Percentiles rank a stretch among this genome's conserved stretches.
phyloP scores from a whole-genome alignment of 1,139 yeast genomes.

The Martiniozyma asiatica region DNA sequence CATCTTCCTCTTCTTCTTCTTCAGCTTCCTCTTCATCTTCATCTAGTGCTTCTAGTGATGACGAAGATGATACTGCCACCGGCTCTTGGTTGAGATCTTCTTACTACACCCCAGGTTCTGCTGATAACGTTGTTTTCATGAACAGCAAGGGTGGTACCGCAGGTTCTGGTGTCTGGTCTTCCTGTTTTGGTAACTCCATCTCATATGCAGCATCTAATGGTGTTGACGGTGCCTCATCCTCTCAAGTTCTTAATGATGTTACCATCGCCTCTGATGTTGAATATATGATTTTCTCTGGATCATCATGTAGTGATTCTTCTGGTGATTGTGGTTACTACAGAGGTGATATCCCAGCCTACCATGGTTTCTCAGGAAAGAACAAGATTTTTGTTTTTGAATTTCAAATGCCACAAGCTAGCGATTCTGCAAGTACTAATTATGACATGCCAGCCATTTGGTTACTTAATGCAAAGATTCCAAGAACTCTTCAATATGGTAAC shows the following conservation, averaged over 20 bases:
- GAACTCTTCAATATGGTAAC: constrained; percentile 82
- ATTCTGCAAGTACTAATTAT: constrained; percentile 36
- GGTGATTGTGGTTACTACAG: constrained; percentile 84
- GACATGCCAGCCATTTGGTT: constrained; percentile 98
- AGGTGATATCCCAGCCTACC: constrained; percentile 77
- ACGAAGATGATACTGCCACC: constrained; percentile 25
- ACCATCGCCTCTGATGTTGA: constrained; percentile 65
- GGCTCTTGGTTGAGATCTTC: constrained; percentile 69
- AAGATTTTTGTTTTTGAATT: constrained; percentile 88
- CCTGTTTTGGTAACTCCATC: constrained; percentile 79
- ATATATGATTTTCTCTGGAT: constrained; percentile 62
- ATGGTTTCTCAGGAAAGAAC: constrained; percentile 70
- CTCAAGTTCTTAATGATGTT: constrained; percentile 53
- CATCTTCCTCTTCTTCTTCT: constrained; percentile 11
- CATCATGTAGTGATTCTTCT: constrained; percentile 41
- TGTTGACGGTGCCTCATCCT: constrained; percentile 43
- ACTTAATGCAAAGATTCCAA: constrained; percentile 85
- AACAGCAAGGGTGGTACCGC: constrained; percentile 68
- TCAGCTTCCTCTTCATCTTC: constrained; percentile 19
- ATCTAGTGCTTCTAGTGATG: constrained; percentile 22
- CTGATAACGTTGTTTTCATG: constrained; percentile 69
- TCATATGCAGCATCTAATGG: constrained; percentile 75
- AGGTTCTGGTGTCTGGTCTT: constrained; percentile 80
- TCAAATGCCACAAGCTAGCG: constrained; percentile 68
- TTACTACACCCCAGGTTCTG: constrained; percentile 55